A percentile compares a stretch with the other conserved stretches of the same genome.
Conservation (phyloP, 345 rosid species). For the Camelina sativa region DNA sequence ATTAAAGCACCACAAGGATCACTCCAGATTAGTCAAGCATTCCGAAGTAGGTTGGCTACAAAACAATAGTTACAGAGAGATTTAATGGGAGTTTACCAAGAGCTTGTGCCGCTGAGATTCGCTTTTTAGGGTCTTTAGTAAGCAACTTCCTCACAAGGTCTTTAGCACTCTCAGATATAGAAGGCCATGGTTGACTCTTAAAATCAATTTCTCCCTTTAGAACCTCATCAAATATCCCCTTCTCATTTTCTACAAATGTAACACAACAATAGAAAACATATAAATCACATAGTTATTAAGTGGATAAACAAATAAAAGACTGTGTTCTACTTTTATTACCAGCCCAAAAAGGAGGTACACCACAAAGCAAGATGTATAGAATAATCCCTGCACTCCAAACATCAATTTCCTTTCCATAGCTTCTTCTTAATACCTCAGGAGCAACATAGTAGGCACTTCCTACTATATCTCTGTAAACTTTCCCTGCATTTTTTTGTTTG, state of each 20-base stretch:
- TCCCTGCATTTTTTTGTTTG: conserved; percentile 50
- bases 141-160: conserved; percentile 83
- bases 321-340: conserved; percentile 48
- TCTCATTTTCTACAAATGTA: conserved; percentile 66
- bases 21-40: background rate
- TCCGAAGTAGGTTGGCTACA: background rate
- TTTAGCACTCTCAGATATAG: conserved; percentile 81
- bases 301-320: background rate
- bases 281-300: background rate
- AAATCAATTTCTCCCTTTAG: conserved; percentile 76
- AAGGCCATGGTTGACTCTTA: conserved; percentile 84
- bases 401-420: conserved; percentile 88
- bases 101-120: conserved; percentile 76
- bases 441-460: conserved; percentile 97
- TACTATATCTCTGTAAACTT: conserved; percentile 68
- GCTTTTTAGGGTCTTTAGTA: conserved; percentile 68
- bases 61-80: background rate
- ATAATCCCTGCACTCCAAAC: conserved; percentile 93
- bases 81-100: conserved; percentile 59
- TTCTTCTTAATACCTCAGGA: conserved; percentile 82
- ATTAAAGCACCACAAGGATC: conserved; percentile 2
- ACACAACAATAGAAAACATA: conserved; percentile 12
- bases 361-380: conserved; percentile 80
- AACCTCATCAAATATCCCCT: conserved; percentile 76
- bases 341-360: conserved; percentile 97